Evolutionary conservation across 352 stramenopile genomes (phyloP).

Genomic region (Globisporangium apiculatum): DNA sequence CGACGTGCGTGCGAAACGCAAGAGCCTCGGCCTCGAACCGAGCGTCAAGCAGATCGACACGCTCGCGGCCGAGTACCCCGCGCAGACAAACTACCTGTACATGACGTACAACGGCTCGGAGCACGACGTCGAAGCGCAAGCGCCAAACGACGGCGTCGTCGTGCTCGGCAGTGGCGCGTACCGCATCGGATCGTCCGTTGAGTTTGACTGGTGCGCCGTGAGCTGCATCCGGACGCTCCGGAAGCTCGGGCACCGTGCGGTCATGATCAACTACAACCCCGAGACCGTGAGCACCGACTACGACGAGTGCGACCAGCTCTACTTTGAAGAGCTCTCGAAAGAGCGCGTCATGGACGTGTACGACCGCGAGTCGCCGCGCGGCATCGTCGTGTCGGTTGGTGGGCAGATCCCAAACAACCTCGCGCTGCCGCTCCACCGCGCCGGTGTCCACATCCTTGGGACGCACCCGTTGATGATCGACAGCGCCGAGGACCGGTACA

Average conservation of each 20-base stretch:
- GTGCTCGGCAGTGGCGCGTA: constrained; percentile 94
- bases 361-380: constrained; percentile 76
- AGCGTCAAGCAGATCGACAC: constrained; percentile 97
- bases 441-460: constrained; percentile 78
- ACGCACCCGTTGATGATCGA: constrained; percentile 92
- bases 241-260: constrained; percentile 73
- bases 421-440: constrained; percentile 86
- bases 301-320: constrained; percentile 96
- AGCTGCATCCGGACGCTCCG: constrained; percentile 91
- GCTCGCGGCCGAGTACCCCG: constrained; percentile 93
- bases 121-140: constrained; percentile 53
- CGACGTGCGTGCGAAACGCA: constrained; percentile 76
- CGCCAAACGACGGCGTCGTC: constrained; percentile 87
- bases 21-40: constrained; percentile 76
- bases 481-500: constrained; percentile 90
- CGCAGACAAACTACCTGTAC: constrained; percentile 97
- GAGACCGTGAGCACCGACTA: constrained; percentile 98
- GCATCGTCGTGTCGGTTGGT: constrained; percentile 92
- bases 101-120: constrained; percentile 93
- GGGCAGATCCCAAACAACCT: constrained; percentile 97
- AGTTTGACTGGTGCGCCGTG: constrained; percentile 97
- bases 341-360: constrained; percentile 96
- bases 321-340: constrained; percentile 94
- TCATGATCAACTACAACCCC: constrained; percentile 97
- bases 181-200: constrained; percentile 94